phyloP scores from a whole-genome alignment of 2,329 filamentous ascomycete genomes.

The Penicillium sp. region DNA sequence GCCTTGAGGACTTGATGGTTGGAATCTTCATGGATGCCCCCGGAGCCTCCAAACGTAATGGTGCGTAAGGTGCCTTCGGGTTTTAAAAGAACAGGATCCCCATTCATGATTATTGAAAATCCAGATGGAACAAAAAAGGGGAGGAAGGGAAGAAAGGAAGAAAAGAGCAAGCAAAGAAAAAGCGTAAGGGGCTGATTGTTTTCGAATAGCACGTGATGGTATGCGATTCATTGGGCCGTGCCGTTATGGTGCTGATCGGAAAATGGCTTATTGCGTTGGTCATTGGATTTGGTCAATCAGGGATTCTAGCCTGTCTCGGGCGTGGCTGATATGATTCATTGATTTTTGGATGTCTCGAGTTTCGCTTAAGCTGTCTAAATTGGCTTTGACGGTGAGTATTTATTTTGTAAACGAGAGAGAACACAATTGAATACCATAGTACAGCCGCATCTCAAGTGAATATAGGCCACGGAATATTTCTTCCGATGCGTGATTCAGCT shows the following conservation, averaged over 20 bases:
- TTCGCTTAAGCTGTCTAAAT: background rate
- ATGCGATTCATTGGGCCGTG: background rate
- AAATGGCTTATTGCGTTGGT: too few species aligned
- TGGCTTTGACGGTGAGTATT: background rate
- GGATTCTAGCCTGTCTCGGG: background rate
- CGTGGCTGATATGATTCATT: background rate
- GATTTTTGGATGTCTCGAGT: background rate
- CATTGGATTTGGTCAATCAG: too few species aligned
- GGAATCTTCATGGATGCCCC: background rate
- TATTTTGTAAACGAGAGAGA: too few species aligned
- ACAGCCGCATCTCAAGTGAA: background rate
- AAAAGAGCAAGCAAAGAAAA: background rate
- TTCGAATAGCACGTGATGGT: background rate
- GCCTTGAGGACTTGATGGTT: background rate
- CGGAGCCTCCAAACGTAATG: background rate
- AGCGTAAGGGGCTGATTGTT: background rate
- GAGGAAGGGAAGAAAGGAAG: background rate
- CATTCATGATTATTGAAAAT: background rate
- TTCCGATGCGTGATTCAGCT: background rate
- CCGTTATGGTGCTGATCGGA: background rate
- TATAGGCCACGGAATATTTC: background rate
- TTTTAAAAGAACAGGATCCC: background rate
- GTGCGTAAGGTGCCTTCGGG: background rate
- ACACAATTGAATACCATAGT: background rate
- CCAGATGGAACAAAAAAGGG: background rate